These are phyloP conservation scores for Xylariales sp. DNA, from an alignment of 2,329 filamentous ascomycete species.

Conservation along the genomic window DNA sequence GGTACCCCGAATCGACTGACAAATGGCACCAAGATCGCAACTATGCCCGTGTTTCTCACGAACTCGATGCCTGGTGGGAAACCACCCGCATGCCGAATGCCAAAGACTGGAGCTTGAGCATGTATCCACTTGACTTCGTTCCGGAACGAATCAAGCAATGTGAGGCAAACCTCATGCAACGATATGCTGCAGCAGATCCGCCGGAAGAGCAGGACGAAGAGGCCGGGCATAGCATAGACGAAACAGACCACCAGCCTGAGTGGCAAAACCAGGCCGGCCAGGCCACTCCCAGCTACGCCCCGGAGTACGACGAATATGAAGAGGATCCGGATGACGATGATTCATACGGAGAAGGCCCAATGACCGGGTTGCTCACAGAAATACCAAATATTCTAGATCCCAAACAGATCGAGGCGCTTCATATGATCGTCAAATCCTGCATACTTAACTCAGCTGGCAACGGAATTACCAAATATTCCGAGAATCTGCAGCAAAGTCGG, in stretches of 20 bases:
- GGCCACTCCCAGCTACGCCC: conserved; percentile 33
- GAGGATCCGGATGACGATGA: conserved; percentile 60
- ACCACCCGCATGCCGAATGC: conserved; percentile 56
- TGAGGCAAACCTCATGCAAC: conserved; percentile 54
- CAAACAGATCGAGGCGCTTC: conserved; percentile 90
- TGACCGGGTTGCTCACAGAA: conserved; percentile 83
- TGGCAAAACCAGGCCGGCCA: conserved; percentile 37
- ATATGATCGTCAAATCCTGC: conserved; percentile 96
- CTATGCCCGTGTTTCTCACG: conserved; percentile 58
- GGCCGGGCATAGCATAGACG: conserved; percentile 33
- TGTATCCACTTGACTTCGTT: conserved; percentile 58
- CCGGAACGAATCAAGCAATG: conserved; percentile 53
- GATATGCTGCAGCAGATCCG: conserved; percentile 40
- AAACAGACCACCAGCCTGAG: conserved; percentile 23
- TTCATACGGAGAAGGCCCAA: conserved; percentile 72
- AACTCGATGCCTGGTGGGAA: conserved; percentile 63
- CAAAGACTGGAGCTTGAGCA: conserved; percentile 52
- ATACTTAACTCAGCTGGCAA: conserved; percentile 80
- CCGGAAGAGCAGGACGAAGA: conserved; percentile 28
- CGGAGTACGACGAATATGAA: conserved; percentile 49
- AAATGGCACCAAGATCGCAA: conserved; percentile 55
- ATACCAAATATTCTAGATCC: conserved; percentile 92
- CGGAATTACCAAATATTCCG: conserved; percentile 59
- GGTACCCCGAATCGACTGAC: conserved; percentile 47
- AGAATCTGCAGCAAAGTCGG: conserved; percentile 84